Conservation (phyloP, 306 rosid genomes). For the Sphenostylis stenocarpa region DNA sequence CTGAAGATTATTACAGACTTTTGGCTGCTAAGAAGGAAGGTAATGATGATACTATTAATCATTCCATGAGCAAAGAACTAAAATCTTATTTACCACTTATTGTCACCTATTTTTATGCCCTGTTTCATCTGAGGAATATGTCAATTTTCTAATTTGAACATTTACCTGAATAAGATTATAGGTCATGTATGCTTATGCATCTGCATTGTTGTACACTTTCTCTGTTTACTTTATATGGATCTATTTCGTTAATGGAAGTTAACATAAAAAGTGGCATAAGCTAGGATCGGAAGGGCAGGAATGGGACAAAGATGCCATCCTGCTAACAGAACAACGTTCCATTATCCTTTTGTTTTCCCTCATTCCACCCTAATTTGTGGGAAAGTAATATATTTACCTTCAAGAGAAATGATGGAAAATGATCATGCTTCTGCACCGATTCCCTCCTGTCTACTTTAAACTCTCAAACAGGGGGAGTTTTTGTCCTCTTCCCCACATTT, state of each 20-base stretch:
- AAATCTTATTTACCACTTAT: not conserved
- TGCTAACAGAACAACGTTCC: not conserved
- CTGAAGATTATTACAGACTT: constrained; percentile 71
- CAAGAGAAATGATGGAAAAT: not conserved
- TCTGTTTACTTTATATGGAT: not conserved
- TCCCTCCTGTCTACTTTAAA: not conserved
- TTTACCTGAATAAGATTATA: not conserved
- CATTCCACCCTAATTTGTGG: not conserved
- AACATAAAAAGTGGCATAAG: not conserved
- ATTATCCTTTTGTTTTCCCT: not conserved
- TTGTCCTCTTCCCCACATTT: not conserved
- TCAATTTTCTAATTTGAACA: not conserved
- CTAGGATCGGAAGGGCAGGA: not conserved
- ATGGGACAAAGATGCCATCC: not conserved
- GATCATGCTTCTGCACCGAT: not conserved
- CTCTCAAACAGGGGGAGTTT: not conserved
- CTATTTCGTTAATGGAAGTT: not conserved
- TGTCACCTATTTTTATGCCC: not conserved
- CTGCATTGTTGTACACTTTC: not conserved
- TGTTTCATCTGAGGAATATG: not conserved
- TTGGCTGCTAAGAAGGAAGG: constrained; percentile 69
- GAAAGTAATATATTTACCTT: not conserved
- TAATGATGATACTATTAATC: constrained; percentile 30
- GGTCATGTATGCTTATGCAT: not conserved
- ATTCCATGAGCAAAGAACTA: not conserved